Conservation (phyloP, 805 yeast species). For the Vanderwaltozyma yarrowii region DNA sequence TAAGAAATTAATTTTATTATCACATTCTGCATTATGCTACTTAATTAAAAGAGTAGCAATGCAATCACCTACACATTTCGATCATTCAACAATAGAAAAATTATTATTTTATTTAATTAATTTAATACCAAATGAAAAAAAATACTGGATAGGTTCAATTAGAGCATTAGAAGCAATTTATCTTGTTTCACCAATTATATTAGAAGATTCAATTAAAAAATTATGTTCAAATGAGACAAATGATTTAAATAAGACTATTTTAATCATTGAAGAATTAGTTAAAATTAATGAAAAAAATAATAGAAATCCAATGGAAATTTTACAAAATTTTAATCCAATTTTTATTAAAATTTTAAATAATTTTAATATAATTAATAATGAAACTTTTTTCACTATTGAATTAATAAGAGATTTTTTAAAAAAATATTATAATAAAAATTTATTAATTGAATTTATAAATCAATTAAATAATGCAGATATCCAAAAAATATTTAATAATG, state of each 20-base stretch:
- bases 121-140: constrained; percentile 12
- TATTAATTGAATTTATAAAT: constrained; percentile 5
- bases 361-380: constrained; percentile 4
- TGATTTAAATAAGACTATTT: constrained; percentile 3
- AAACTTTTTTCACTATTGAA: constrained; percentile 15
- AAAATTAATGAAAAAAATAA: constrained; percentile 22
- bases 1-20: constrained; percentile 10
- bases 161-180: constrained; percentile 27
- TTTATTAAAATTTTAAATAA: constrained; percentile 28
- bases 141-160: constrained; percentile 23
- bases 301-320: constrained; percentile 22
- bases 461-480: constrained; percentile 1
- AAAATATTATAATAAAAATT: constrained; percentile 11
- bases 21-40: constrained; percentile 37
- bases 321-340: constrained; percentile 25
- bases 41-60: constrained; percentile 34
- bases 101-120: constrained; percentile 9
- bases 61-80: constrained; percentile 25
- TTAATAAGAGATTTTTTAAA: constrained; percentile 18
- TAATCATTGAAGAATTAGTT: constrained; percentile 21
- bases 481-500: neutral
- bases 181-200: constrained; percentile 14
- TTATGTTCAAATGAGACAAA: constrained; percentile 1
- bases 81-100: constrained; percentile 4
- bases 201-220: constrained; percentile 6